Conservation (phyloP, 176 grass and related monocot genomes). For the Triticum urartu region DNA sequence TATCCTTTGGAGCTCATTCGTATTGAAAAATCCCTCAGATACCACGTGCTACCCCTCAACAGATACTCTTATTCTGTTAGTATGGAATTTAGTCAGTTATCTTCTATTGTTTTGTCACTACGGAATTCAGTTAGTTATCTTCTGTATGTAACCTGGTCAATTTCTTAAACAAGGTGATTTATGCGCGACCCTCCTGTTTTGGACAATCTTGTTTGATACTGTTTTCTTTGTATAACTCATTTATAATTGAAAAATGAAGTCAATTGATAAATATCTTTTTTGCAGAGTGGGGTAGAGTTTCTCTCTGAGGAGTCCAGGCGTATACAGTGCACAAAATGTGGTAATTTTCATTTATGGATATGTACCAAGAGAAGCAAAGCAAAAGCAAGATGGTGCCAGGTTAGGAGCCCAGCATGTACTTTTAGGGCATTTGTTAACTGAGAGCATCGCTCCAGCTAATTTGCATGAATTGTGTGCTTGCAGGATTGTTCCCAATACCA, state of each 20-base stretch:
- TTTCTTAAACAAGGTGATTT: background rate
- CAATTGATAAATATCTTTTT: constrained; percentile 12
- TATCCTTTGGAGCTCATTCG: background rate
- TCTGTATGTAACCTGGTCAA: background rate
- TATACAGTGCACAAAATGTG: constrained; percentile 98
- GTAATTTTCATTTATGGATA: constrained; percentile 98
- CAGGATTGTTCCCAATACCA: constrained; percentile 85
- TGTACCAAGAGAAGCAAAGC: constrained; percentile 90
- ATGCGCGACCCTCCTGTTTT: background rate
- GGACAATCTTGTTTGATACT: background rate
- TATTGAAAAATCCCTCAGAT: constrained; percentile 40
- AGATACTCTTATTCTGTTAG: constrained; percentile 9
- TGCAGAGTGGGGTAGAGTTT: constrained; percentile 82
- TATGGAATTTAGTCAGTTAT: background rate
- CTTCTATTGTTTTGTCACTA: constrained; percentile 1
- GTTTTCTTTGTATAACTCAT: background rate
- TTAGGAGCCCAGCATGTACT: constrained; percentile 29
- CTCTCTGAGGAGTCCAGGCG: constrained; percentile 87
- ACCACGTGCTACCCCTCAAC: constrained; percentile 54
- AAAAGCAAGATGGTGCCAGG: constrained; percentile 97
- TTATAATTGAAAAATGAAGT: background rate
- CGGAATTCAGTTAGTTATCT: background rate
- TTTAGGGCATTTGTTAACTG: constrained; percentile 20
- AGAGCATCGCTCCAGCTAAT: constrained; percentile 14
- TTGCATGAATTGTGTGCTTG: constrained; percentile 23